These are phyloP conservation scores for Clohesyomyces aquaticus DNA, from an alignment of 495 filamentous ascomycete genomes.

Conservation along the genomic window DNA sequence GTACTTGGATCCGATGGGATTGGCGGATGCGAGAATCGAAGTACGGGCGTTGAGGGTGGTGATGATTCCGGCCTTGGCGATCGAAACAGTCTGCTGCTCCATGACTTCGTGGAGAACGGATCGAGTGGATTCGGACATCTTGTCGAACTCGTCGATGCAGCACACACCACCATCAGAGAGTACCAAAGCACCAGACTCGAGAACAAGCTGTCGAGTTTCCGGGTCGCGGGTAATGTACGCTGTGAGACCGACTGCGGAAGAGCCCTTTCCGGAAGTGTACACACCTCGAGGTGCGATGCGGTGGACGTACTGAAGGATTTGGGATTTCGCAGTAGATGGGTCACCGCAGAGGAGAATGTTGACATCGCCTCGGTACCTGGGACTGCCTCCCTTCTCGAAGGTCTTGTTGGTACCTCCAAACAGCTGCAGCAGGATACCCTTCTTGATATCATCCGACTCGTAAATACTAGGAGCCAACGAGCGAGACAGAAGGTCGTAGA, in stretches of 20 bases:
- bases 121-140: slow-evolving; percentile 95
- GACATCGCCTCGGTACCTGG: slow-evolving; percentile 94
- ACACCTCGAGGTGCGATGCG: slow-evolving; percentile 97
- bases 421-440: slow-evolving; percentile 92
- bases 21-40: slow-evolving; percentile 91
- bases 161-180: slow-evolving; percentile 95
- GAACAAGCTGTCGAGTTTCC: slow-evolving; percentile 90
- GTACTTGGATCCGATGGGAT: slow-evolving; percentile 96
- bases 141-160: slow-evolving; percentile 99
- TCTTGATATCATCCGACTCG: slow-evolving; percentile 99
- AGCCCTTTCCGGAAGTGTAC: slow-evolving; percentile 96
- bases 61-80: slow-evolving; percentile 98
- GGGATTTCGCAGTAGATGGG: slow-evolving; percentile 94
- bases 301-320: slow-evolving; percentile 91
- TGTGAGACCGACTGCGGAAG: slow-evolving; percentile 96
- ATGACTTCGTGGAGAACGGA: slow-evolving; percentile 99
- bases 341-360: slow-evolving; percentile 97
- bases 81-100: slow-evolving; percentile 99
- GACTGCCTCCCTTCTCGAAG: slow-evolving; percentile 94
- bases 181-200: slow-evolving; percentile 94
- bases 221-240: slow-evolving; percentile 96
- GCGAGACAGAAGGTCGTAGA: slow-evolving; percentile 91
- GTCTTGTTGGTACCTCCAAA: slow-evolving; percentile 99
- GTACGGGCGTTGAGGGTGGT: slow-evolving; percentile 96
- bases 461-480: slow-evolving; percentile 94